Percentiles rank a stretch among this genome's conserved stretches.
Evolutionary conservation across 331 rosid genomes (phyloP).

Genomic region (Arachis monticola): DNA sequence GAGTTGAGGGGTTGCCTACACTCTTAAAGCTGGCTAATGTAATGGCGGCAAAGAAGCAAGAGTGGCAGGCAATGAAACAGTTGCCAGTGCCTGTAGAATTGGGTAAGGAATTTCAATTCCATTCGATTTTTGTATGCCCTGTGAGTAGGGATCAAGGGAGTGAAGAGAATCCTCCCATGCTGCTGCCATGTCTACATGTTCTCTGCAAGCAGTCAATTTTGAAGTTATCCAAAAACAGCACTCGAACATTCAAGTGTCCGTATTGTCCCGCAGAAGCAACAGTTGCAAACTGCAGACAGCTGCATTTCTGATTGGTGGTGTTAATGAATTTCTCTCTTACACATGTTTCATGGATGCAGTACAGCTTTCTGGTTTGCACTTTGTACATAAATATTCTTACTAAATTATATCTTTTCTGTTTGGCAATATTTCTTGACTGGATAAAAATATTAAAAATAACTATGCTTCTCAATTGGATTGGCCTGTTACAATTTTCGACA

Average conservation of each 20-base stretch:
- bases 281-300: conserved; percentile 64
- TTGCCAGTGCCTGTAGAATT: conserved; percentile 83
- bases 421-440: conserved; percentile 29
- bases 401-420: conserved; percentile 38
- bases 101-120: conserved; percentile 87
- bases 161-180: conserved; percentile 87
- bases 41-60: conserved; percentile 87
- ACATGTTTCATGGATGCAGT: conserved; percentile 42
- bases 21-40: conserved; percentile 80
- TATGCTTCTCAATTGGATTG: background rate
- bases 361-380: conserved; percentile 52
- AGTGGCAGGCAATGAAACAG: conserved; percentile 84
- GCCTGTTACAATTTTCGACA: conserved; percentile 9
- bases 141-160: conserved; percentile 86
- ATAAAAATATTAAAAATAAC: conserved; percentile 40
- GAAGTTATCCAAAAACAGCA: conserved; percentile 74
- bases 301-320: conserved; percentile 67
- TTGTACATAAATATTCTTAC: conserved; percentile 55
- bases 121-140: conserved; percentile 87
- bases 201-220: conserved; percentile 87
- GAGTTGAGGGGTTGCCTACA: conserved; percentile 81
- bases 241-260: conserved; percentile 78
- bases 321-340: background rate
- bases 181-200: conserved; percentile 85
- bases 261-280: conserved; percentile 75